phyloP scores from a whole-genome alignment of 768 basidiomycete genomes.

The Tricholoma terreum region DNA sequence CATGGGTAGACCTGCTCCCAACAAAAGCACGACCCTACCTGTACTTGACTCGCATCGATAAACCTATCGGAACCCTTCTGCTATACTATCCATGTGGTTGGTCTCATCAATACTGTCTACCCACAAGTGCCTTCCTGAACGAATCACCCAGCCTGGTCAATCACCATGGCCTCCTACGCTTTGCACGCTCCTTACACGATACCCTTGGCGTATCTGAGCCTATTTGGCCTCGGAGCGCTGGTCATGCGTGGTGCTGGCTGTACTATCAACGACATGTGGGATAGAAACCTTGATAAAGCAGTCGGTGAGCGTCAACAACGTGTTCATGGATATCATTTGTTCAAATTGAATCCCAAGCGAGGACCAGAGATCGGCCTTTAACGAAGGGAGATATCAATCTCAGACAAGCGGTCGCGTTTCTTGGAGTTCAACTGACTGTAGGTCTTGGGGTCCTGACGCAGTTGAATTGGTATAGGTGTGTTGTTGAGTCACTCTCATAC shows the following conservation, averaged over 20 bases:
- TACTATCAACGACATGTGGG: constrained; percentile 99
- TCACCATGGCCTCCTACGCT: constrained; percentile 93
- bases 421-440: constrained; percentile 75
- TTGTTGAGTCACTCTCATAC: neutral
- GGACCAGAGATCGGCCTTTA: constrained; percentile 86
- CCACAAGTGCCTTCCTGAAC: constrained; percentile 2
- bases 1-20: constrained; percentile 73
- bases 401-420: constrained; percentile 74
- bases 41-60: constrained; percentile 86
- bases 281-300: constrained; percentile 83
- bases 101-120: neutral
- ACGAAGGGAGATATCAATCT: constrained; percentile 78
- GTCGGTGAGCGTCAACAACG: constrained; percentile 60
- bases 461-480: constrained; percentile 92
- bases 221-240: constrained; percentile 88
- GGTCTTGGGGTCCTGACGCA: constrained; percentile 87
- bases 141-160: constrained; percentile 82
- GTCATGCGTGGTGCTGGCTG: constrained; percentile 98
- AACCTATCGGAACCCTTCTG: constrained; percentile 90
- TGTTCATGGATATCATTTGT: neutral
- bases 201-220: constrained; percentile 70
- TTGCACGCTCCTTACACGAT: constrained; percentile 60
- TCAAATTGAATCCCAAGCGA: constrained; percentile 41
- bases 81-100: constrained; percentile 93
- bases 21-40: constrained; percentile 69